Evolutionary conservation across 352 stramenopile species (phyloP).

Genomic region (Phytophthora sojae): DNA sequence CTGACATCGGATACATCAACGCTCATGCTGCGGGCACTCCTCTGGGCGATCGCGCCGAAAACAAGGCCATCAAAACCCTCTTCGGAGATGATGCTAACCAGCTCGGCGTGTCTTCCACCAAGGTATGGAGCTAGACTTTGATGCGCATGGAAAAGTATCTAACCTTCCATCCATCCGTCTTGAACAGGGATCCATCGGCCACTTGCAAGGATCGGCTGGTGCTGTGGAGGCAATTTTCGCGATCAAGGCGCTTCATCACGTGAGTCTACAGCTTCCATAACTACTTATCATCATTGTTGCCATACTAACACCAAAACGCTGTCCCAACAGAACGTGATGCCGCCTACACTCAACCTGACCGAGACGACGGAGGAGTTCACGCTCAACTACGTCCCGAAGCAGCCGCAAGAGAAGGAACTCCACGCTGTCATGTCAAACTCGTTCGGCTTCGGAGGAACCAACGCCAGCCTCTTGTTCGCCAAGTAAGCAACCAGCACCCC

Average conservation of each 20-base stretch:
- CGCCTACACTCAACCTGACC: conserved; percentile 94
- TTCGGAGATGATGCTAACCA: conserved; percentile 58
- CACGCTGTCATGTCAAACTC: conserved; percentile 93
- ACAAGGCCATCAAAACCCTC: conserved; percentile 87
- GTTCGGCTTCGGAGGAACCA: conserved; percentile 97
- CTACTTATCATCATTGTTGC: background rate
- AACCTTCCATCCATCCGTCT: no score
- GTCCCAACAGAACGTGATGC: conserved; percentile 72
- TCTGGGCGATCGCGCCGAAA: conserved; percentile 95
- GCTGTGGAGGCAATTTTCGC: conserved; percentile 96
- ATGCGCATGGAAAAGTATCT: no score
- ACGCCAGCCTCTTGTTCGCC: conserved; percentile 82
- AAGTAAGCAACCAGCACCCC: conserved; percentile 35
- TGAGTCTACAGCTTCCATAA: conserved; percentile 26
- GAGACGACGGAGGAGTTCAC: conserved; percentile 73
- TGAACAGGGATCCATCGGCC: conserved; percentile 83
- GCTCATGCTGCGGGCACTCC: conserved; percentile 97
- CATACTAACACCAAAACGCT: background rate
- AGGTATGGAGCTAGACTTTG: conserved; percentile 40
- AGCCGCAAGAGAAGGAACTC: conserved; percentile 68
- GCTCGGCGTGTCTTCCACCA: conserved; percentile 78
- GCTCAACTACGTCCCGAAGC: conserved; percentile 78
- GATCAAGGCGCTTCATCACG: conserved; percentile 90
- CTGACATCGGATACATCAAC: conserved; percentile 97
- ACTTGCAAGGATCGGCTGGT: conserved; percentile 95